phyloP scores from a whole-genome alignment of 1,284 basidiomycete genomes.

The Moesziomyces sp. region DNA sequence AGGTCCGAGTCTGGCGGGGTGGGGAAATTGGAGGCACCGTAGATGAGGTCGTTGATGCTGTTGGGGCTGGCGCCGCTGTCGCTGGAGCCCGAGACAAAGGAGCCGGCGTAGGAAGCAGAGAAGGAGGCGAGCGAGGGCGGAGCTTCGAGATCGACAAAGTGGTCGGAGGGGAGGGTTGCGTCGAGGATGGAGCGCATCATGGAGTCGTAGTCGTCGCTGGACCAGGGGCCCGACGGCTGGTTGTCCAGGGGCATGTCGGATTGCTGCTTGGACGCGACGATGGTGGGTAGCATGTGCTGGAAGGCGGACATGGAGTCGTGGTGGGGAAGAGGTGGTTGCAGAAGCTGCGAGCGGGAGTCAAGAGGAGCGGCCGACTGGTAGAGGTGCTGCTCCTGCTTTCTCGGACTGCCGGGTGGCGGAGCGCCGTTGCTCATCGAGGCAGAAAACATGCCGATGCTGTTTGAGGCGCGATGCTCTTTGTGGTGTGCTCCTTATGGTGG shows the following conservation, averaged over 20 bases:
- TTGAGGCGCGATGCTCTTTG: too few relatives aligned
- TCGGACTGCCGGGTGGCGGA: constrained; percentile 28
- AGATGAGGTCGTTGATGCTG: constrained; percentile 57
- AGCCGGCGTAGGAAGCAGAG: constrained; percentile 38
- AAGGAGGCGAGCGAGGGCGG: constrained; percentile 36
- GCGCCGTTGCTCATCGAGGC: constrained; percentile 8
- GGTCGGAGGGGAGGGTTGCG: constrained; percentile 26
- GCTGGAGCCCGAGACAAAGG: constrained; percentile 44
- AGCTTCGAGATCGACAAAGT: constrained; percentile 37
- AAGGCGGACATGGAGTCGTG: constrained; percentile 24
- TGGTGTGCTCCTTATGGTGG: too few relatives aligned
- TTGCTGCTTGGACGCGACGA: constrained; percentile 27
- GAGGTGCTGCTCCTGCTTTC: constrained; percentile 16
- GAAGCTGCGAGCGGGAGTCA: constrained; percentile 16
- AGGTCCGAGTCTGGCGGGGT: constrained; percentile 48
- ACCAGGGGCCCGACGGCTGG: constrained; percentile 38
- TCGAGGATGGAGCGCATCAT: constrained; percentile 51
- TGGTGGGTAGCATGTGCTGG: constrained; percentile 29
- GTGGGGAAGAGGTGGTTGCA: constrained; percentile 36
- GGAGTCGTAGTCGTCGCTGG: constrained; percentile 47
- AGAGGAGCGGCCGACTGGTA: constrained; percentile 17
- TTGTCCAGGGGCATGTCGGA: constrained; percentile 16
- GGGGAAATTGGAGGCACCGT: constrained; percentile 41
- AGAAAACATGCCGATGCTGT: constrained; percentile 9
- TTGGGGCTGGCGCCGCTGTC: constrained; percentile 47